These are phyloP conservation scores for Nyssa sinensis DNA, from an alignment of 148 eudicot genomes.

Conservation along the genomic window DNA sequence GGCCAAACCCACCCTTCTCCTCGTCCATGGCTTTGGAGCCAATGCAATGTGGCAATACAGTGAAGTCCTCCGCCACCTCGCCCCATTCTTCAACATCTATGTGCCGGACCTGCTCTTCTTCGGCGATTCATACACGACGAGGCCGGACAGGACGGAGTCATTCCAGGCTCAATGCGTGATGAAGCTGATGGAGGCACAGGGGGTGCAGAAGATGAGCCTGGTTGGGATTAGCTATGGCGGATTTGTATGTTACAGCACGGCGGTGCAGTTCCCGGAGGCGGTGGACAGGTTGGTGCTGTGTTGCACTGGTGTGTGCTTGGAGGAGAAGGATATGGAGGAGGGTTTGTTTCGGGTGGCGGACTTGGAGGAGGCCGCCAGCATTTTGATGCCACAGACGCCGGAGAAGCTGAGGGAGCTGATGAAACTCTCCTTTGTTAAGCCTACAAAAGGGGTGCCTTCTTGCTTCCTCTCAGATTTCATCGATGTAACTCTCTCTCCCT, in stretches of 20 bases:
- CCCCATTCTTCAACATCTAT: slow-evolving; percentile 62
- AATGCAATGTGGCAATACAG: slow-evolving; percentile 94
- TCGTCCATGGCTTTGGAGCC: slow-evolving; percentile 90
- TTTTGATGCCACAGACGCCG: slow-evolving; percentile 78
- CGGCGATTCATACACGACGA: slow-evolving; percentile 55
- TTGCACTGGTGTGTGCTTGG: slow-evolving; percentile 80
- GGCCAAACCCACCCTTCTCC: slow-evolving; percentile 53
- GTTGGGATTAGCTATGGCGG: slow-evolving; percentile 96
- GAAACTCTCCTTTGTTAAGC: slow-evolving; percentile 59
- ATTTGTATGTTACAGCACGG: slow-evolving; percentile 82
- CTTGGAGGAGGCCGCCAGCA: slow-evolving; percentile 61
- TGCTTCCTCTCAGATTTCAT: slow-evolving; percentile 70
- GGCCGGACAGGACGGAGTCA: slow-evolving; percentile 54
- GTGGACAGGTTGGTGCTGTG: slow-evolving; percentile 76
- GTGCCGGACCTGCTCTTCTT: slow-evolving; percentile 92
- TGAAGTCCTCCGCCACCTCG: slow-evolving; percentile 49
- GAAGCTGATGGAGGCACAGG: slow-evolving; percentile 57
- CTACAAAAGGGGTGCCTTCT: slow-evolving; percentile 55
- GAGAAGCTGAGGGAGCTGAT: slow-evolving; percentile 67
- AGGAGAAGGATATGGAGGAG: slow-evolving; percentile 69
- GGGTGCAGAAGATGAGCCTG: slow-evolving; percentile 48
- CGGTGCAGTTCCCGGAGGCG: slow-evolving; percentile 66
- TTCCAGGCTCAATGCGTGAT: slow-evolving; percentile 80
- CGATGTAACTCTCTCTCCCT: slow-evolving; percentile 35
- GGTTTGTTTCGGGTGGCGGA: slow-evolving; percentile 67